Percentiles rank a stretch among this genome's conserved stretches.
Conservation (phyloP, 345 rosid species). For the Raphanus raphanistrum region DNA sequence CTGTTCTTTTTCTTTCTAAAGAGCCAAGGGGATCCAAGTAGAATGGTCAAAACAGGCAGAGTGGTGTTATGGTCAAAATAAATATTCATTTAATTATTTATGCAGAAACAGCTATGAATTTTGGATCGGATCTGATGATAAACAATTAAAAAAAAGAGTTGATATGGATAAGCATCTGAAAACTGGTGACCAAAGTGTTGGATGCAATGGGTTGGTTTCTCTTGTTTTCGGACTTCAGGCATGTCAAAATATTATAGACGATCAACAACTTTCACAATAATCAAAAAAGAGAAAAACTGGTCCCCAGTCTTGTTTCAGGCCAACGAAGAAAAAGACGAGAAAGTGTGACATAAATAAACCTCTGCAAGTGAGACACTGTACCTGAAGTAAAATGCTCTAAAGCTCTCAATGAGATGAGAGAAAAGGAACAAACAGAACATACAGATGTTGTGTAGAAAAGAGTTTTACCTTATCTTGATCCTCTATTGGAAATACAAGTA, state of each 20-base stretch:
- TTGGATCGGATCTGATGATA: background rate
- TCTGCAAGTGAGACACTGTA: background rate
- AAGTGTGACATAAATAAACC: background rate
- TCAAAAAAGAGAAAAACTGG: background rate
- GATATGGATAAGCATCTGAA: constrained; percentile 13
- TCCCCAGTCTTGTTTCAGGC: background rate
- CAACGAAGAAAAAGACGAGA: too few relatives aligned
- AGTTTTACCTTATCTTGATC: constrained; percentile 13
- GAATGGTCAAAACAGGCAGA: constrained; percentile 20
- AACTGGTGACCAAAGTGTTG: background rate
- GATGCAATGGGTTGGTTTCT: background rate
- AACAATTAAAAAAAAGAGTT: background rate
- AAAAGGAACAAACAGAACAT: constrained; percentile 25
- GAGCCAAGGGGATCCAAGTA: background rate
- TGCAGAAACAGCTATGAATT: background rate
- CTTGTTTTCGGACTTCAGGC: background rate
- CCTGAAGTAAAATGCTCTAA: constrained; percentile 24
- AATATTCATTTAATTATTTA: background rate
- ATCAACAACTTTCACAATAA: background rate
- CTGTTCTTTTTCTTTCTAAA: background rate
- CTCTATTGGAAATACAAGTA: background rate
- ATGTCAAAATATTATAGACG: too few relatives aligned
- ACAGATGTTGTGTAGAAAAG: background rate
- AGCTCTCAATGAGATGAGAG: constrained; percentile 32
- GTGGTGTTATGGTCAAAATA: constrained; percentile 23